phyloP scores from a whole-genome alignment of 179 eudicot genomes.

The Carnegiea gigantea region DNA sequence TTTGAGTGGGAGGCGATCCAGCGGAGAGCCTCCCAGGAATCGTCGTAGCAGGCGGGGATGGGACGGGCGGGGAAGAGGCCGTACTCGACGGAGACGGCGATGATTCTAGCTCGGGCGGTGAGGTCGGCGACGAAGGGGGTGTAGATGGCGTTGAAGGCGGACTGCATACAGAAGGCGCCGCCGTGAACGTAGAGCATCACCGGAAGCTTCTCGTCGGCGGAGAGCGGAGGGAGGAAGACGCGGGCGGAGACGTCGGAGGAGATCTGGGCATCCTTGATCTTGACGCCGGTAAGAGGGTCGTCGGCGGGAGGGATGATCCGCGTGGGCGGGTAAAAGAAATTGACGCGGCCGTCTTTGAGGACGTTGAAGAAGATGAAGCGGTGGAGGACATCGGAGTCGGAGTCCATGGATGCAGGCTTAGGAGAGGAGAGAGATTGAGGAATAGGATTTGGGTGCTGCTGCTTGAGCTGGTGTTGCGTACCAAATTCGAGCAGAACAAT shows the following conservation, averaged over 20 bases:
- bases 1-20: constrained; percentile 35
- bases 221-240: constrained; percentile 34
- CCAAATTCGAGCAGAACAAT: background rate
- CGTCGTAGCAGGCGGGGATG: constrained; percentile 40
- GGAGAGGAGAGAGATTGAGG: background rate
- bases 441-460: background rate
- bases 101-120: constrained; percentile 15
- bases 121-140: constrained; percentile 24
- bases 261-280: constrained; percentile 35
- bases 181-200: constrained; percentile 43
- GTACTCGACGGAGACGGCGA: constrained; percentile 45
- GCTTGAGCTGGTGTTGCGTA: background rate
- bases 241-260: constrained; percentile 30
- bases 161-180: constrained; percentile 38
- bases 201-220: constrained; percentile 23
- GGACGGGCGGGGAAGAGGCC: constrained; percentile 34
- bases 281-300: constrained; percentile 24
- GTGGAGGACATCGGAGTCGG: constrained; percentile 19
- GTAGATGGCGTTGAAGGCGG: constrained; percentile 35
- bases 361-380: constrained; percentile 38
- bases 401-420: background rate
- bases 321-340: constrained; percentile 4
- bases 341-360: constrained; percentile 32
- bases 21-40: constrained; percentile 36
- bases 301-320: constrained; percentile 26